Percentiles rank a stretch among this genome's conserved stretches.
Evolutionary conservation across 2,329 filamentous ascomycete genomes (phyloP).

Genomic region (Aspergillus sp.): DNA sequence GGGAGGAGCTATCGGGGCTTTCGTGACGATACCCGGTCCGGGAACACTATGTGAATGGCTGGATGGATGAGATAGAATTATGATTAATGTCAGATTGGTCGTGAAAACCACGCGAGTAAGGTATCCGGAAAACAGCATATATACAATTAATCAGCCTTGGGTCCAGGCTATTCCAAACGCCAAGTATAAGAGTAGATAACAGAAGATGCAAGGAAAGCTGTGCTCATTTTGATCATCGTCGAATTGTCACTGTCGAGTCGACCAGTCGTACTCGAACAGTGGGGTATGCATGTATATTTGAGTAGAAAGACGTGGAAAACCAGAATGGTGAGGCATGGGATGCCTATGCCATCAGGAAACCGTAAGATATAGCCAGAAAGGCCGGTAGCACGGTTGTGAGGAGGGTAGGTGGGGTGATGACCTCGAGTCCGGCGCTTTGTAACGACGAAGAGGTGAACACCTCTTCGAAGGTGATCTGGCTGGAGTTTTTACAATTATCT

Average conservation of each 20-base stretch:
- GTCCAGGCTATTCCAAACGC: background rate
- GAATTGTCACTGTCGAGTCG: background rate
- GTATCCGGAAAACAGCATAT: background rate
- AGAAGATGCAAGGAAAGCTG: background rate
- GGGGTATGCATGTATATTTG: background rate
- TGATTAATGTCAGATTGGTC: background rate
- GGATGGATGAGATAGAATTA: background rate
- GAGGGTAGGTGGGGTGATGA: conserved; percentile 13
- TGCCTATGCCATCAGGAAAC: conserved; percentile 1
- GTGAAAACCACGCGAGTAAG: background rate
- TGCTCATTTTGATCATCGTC: conserved; percentile 6
- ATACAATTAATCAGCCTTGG: background rate
- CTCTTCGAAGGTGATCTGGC: conserved; percentile 71
- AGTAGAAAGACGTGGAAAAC: background rate
- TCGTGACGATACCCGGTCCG: too few relatives aligned
- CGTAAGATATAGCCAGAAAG: conserved; percentile 22
- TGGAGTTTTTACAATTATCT: conserved; percentile 87
- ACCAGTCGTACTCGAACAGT: conserved; percentile 4
- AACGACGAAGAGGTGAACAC: conserved; percentile 57
- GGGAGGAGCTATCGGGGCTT: background rate
- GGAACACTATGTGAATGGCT: background rate
- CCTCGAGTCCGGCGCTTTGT: conserved; percentile 24
- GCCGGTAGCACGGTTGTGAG: conserved; percentile 26
- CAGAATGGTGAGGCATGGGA: background rate
- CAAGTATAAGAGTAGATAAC: background rate